These are phyloP conservation scores for Oryza glumipatula DNA, from an alignment of 176 grass and related monocot genomes.

Conservation along the genomic window DNA sequence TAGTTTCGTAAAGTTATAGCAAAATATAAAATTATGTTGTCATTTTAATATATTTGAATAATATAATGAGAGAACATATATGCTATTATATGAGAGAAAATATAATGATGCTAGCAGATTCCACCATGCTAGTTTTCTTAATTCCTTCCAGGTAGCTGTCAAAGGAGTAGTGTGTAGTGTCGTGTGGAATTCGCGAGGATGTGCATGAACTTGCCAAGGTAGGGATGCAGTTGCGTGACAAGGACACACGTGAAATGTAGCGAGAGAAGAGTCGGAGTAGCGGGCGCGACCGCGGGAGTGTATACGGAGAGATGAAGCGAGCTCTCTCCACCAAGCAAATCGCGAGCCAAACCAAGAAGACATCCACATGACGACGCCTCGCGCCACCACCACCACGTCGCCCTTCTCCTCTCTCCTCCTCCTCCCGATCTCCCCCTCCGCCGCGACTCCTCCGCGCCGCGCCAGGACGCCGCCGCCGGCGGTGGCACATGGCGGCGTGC, in stretches of 20 bases:
- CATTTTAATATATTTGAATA: too few species aligned
- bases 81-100: too few species aligned
- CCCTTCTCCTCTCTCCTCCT: constrained; percentile 20
- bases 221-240: background rate
- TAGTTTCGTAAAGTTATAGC: too few species aligned
- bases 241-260: background rate
- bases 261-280: background rate
- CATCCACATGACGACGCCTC: constrained; percentile 2
- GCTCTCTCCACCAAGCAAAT: constrained; percentile 49
- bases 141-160: too few species aligned
- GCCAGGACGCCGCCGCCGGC: background rate
- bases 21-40: too few species aligned
- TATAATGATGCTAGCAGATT: too few species aligned
- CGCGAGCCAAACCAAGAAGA: constrained; percentile 3
- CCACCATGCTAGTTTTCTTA: too few species aligned
- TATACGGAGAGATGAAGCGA: constrained; percentile 19
- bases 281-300: background rate
- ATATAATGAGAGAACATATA: too few species aligned
- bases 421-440: background rate
- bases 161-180: too few species aligned
- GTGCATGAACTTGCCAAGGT: background rate
- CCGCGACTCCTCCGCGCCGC: background rate
- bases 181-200: background rate
- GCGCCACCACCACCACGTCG: background rate
- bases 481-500: constrained; percentile 1